These are phyloP conservation scores for Mycena haematopus DNA, from an alignment of 768 basidiomycete genomes.

Conservation along the genomic window DNA sequence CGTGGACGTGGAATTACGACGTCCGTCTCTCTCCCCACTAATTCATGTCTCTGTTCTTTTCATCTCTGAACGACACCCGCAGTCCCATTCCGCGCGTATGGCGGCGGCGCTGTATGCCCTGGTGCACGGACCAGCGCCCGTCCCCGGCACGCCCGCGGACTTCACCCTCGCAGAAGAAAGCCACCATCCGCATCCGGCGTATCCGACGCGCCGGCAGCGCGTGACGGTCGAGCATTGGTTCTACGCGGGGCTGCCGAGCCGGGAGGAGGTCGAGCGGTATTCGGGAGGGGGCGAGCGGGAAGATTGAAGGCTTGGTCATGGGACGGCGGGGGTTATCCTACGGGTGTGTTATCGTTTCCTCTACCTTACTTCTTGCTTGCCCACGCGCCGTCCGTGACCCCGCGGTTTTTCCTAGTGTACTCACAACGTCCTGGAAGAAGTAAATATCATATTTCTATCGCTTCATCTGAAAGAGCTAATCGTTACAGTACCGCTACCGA, in stretches of 20 bases:
- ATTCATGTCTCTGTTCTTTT: neutral
- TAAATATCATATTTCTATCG: no score
- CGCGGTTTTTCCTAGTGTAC: no score
- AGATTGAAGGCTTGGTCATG: no score
- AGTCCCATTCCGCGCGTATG: slow-evolving; percentile 4
- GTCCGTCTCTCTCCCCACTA: neutral
- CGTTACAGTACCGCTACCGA: no score
- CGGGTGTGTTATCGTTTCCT: no score
- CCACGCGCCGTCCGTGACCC: no score
- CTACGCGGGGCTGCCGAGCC: neutral
- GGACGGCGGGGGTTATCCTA: no score
- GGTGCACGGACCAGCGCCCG: slow-evolving; percentile 2
- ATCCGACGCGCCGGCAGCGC: neutral
- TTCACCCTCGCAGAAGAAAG: neutral
- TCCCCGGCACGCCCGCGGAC: neutral
- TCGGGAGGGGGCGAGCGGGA: no score
- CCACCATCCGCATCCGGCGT: neutral
- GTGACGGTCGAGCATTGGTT: neutral
- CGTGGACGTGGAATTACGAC: slow-evolving; percentile 8
- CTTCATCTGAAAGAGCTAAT: no score
- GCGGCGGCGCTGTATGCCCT: slow-evolving; percentile 6
- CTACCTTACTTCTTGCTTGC: no score
- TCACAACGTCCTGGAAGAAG: no score
- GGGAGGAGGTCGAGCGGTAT: neutral
- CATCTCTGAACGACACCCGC: neutral